Evolutionary conservation across 2,329 filamentous ascomycete genomes (phyloP), one percentile per base, ranked within the genome.

Genomic region (Mycogone perniciosa): DNA sequence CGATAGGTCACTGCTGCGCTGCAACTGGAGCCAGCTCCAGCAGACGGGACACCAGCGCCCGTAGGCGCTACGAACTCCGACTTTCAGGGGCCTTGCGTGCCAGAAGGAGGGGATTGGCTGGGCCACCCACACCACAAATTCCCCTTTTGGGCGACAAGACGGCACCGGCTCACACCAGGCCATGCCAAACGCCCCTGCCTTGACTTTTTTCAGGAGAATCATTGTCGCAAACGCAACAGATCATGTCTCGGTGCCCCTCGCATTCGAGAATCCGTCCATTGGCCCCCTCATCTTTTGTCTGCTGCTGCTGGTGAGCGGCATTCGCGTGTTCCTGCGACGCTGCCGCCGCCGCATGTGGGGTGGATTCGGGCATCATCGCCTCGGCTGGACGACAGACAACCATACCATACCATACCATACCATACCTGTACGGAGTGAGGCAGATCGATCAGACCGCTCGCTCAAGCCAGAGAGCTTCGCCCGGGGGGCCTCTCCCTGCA

Each of bases 211-310:
- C 51, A 51, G 31, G 51, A 53, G 39, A 27, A 10, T 13, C 20
- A 30, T 46, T 41, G 39, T 42, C 51, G 45, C 45, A 51, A 38
- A 38, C 59, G 59, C 59, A 64, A 63, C 62, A 65, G 64, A 65
- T 65, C 65, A 70, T 72, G 71, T 71, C 68, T 72, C 64, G 60
- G 62, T 61, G 48, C 47, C 53, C 48, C 52, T 56, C 52, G 54
- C 46, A 31, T 34, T 41, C 31, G 13, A 42, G 31, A 34, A 48
- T 40, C 43, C 33, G 34, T 42, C 41, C 40, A 51, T 55, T 57
- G 51, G 48, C 43, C 41, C 43, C 48, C 31, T 33, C 44, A 31
- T 47, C 47, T 38, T 33, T 44, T 44, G 46, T 33, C 34, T 49
- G 51, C 29, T 42, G 30, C 41, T 52, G 53, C 48, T 48, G 46